Evolutionary conservation across 768 basidiomycete species (phyloP).

Genomic region (Leccinum pellstonianum): DNA sequence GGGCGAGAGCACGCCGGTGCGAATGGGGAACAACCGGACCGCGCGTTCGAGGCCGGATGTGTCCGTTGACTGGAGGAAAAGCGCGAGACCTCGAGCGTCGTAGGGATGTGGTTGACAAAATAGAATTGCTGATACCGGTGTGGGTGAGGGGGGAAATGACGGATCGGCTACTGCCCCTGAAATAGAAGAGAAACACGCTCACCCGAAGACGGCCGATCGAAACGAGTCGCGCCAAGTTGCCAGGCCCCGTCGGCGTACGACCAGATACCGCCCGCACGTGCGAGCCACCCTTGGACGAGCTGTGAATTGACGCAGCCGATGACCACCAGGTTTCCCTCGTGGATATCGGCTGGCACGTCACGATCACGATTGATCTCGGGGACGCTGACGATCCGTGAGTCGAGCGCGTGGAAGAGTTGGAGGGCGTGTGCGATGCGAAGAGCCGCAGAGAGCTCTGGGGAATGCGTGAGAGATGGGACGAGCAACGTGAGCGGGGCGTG

Average conservation of each 20-base stretch:
- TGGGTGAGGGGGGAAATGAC: too few species aligned
- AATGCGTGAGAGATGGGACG: slow-evolving; percentile 38
- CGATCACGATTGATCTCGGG: slow-evolving; percentile 13
- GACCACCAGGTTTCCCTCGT: slow-evolving; percentile 55
- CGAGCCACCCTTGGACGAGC: slow-evolving; percentile 36
- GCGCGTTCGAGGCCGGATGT: slow-evolving; percentile 61
- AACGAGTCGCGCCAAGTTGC: slow-evolving; percentile 14
- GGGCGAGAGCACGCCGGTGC: slow-evolving; percentile 75
- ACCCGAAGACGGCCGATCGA: slow-evolving; percentile 25
- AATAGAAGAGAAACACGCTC: background rate
- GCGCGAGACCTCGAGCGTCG: slow-evolving; percentile 32
- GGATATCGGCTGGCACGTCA: background rate
- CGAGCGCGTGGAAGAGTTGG: slow-evolving; percentile 65
- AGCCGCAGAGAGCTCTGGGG: slow-evolving; percentile 35
- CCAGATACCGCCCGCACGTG: slow-evolving; percentile 15
- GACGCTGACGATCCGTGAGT: slow-evolving; percentile 56
- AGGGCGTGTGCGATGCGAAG: slow-evolving; percentile 67
- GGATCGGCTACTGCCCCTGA: background rate
- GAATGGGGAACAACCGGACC: slow-evolving; percentile 73
- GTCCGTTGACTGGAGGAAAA: slow-evolving; percentile 65
- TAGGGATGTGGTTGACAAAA: slow-evolving; percentile 50
- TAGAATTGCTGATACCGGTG: slow-evolving; percentile 32
- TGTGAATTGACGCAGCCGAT: slow-evolving; percentile 45
- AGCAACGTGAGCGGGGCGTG: slow-evolving; percentile 55
- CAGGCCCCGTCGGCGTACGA: slow-evolving; percentile 21